phyloP scores from a whole-genome alignment of 2,329 filamentous ascomycete species.

The Epichloe brachyelytri region DNA sequence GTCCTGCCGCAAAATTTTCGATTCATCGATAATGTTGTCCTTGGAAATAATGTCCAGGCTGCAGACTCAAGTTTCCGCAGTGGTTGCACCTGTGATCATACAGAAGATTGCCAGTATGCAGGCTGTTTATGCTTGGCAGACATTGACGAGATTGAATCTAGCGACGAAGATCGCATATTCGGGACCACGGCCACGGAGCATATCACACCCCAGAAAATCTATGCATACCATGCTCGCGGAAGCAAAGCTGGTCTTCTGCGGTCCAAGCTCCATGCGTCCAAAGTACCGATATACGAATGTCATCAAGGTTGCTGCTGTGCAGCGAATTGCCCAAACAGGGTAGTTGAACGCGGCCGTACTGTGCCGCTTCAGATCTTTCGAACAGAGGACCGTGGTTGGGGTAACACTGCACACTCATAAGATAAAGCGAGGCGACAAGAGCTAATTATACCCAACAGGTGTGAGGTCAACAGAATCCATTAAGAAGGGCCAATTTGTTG shows the following conservation, averaged over 20 bases:
- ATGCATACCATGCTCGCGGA: slow-evolving; percentile 52
- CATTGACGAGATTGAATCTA: slow-evolving; percentile 23
- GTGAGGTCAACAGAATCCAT: slow-evolving; percentile 53
- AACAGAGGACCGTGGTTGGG: slow-evolving; percentile 63
- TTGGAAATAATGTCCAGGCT: slow-evolving; percentile 45
- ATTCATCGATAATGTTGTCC: slow-evolving; percentile 52
- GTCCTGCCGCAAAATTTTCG: slow-evolving; percentile 50
- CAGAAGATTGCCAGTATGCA: slow-evolving; percentile 53
- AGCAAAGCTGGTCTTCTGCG: slow-evolving; percentile 38
- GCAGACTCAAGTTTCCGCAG: slow-evolving; percentile 49
- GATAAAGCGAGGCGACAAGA: background rate
- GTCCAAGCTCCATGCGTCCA: slow-evolving; percentile 36
- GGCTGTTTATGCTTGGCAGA: slow-evolving; percentile 59
- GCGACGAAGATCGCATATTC: slow-evolving; percentile 11
- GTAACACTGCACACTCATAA: slow-evolving; percentile 26
- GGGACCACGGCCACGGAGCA: slow-evolving; percentile 10
- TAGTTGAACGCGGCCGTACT: slow-evolving; percentile 61
- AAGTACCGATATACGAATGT: slow-evolving; percentile 66
- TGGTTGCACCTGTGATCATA: slow-evolving; percentile 54
- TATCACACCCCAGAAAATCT: slow-evolving; percentile 24
- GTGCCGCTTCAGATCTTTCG: slow-evolving; percentile 67
- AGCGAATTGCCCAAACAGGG: slow-evolving; percentile 54
- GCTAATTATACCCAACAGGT: slow-evolving; percentile 24
- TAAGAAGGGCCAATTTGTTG: slow-evolving; percentile 63
- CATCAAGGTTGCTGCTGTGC: slow-evolving; percentile 58